Conservation (phyloP, 768 basidiomycete species). For the Omphalotus guepiniiformis region DNA sequence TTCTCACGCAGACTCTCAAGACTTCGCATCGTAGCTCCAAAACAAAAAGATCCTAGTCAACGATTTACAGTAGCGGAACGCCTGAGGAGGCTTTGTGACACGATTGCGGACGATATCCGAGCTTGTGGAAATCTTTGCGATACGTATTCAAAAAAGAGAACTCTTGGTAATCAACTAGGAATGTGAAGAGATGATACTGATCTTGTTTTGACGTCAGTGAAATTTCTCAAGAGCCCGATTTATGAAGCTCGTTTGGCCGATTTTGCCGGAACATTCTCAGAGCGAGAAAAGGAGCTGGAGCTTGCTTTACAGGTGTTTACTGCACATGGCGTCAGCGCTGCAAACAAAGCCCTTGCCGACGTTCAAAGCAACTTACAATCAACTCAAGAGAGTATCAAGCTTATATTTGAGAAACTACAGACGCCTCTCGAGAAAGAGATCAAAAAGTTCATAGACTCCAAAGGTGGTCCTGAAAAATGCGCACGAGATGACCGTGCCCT, state of each 20-base stretch:
- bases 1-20: constrained; percentile 12
- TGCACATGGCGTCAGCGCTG: constrained; percentile 16
- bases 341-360: constrained; percentile 1
- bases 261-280: constrained; percentile 19
- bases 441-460: background rate
- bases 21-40: constrained; percentile 26
- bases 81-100: constrained; percentile 22
- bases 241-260: constrained; percentile 24
- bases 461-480: background rate
- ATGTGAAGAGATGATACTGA: constrained; percentile 6
- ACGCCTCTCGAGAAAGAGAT: background rate
- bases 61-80: constrained; percentile 28
- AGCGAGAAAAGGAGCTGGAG: constrained; percentile 21
- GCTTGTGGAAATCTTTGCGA: constrained; percentile 29
- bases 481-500: background rate
- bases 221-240: constrained; percentile 25
- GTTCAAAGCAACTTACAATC: background rate
- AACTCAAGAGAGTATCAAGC: background rate
- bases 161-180: constrained; percentile 14
- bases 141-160: constrained; percentile 20
- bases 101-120: constrained; percentile 25
- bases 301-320: constrained; percentile 26
- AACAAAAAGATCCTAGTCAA: constrained; percentile 21
- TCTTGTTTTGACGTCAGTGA: constrained; percentile 13
- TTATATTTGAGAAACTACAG: background rate